Conservation (phyloP, 805 yeast species). For the Yamadazyma insecticola region DNA sequence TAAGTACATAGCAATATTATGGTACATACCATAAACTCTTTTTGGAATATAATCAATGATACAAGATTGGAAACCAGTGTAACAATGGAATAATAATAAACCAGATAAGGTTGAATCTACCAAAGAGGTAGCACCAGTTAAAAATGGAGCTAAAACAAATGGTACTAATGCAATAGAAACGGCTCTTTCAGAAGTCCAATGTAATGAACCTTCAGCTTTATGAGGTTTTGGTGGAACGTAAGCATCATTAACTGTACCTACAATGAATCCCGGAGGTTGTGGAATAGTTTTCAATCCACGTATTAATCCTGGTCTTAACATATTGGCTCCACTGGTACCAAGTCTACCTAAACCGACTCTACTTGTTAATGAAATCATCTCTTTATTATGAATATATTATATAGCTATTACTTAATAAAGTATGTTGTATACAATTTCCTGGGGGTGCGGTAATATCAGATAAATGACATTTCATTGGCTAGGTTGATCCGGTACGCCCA, state of each 20-base stretch:
- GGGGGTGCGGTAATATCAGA: constrained; percentile 3
- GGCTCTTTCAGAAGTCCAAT: constrained; percentile 68
- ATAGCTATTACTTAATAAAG: too few relatives aligned
- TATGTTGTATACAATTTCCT: too few relatives aligned
- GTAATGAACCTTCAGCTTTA: constrained; percentile 61
- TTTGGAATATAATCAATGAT: constrained; percentile 74
- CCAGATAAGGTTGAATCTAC: constrained; percentile 56
- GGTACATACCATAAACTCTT: constrained; percentile 67
- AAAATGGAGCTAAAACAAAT: constrained; percentile 54
- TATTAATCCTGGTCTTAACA: constrained; percentile 16
- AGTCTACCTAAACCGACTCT: constrained; percentile 21
- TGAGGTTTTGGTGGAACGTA: constrained; percentile 55
- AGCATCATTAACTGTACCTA: constrained; percentile 71
- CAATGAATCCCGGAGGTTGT: constrained; percentile 71
- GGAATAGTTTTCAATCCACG: constrained; percentile 46
- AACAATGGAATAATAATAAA: constrained; percentile 57
- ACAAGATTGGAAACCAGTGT: constrained; percentile 72
- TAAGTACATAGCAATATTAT: constrained; percentile 54
- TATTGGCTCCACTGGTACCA: not conserved
- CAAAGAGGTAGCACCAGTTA: constrained; percentile 47
- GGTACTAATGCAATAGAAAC: constrained; percentile 63
- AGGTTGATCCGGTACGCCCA: not conserved
- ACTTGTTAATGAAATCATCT: too few relatives aligned
- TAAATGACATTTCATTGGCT: constrained; percentile 5
- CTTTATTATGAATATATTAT: too few relatives aligned